Evolutionary conservation across 768 basidiomycete genomes (phyloP).

Genomic region (Russula sp.): DNA sequence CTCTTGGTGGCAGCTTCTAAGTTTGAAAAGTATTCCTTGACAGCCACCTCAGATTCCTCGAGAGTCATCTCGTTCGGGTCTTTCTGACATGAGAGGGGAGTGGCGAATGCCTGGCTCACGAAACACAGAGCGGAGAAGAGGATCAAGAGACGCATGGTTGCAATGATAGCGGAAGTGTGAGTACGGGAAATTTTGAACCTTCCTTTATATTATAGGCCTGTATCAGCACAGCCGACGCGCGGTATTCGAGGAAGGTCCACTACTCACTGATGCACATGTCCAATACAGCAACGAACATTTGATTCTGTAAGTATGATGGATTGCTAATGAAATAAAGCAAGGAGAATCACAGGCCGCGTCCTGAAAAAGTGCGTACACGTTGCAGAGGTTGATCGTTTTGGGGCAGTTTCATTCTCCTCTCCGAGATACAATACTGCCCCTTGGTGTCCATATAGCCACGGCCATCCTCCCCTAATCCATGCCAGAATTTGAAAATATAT

Average conservation of each 20-base stretch:
- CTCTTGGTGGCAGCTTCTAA: slow-evolving; percentile 3
- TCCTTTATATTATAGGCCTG: neutral
- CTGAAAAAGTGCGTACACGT: neutral
- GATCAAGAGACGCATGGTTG: slow-evolving; percentile 6
- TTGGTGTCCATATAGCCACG: neutral
- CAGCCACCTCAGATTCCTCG: neutral
- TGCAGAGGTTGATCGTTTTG: neutral
- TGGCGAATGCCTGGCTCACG: neutral
- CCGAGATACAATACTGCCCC: neutral
- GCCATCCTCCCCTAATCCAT: neutral
- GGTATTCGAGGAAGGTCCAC: neutral
- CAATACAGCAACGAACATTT: no score
- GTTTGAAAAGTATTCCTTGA: slow-evolving; percentile 11
- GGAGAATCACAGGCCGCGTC: neutral
- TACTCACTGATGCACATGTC: no score
- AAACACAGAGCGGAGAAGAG: slow-evolving; percentile 1
- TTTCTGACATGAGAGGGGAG: neutral
- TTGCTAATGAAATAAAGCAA: neutral
- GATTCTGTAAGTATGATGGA: no score
- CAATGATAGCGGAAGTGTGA: neutral
- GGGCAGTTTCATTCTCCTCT: neutral
- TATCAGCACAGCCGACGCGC: neutral
- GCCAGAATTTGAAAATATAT: no score
- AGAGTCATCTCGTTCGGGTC: slow-evolving; percentile 6
- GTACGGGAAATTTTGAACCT: neutral